Conservation (phyloP, 352 stramenopile genomes). For the Phytophthora nicotianae region DNA sequence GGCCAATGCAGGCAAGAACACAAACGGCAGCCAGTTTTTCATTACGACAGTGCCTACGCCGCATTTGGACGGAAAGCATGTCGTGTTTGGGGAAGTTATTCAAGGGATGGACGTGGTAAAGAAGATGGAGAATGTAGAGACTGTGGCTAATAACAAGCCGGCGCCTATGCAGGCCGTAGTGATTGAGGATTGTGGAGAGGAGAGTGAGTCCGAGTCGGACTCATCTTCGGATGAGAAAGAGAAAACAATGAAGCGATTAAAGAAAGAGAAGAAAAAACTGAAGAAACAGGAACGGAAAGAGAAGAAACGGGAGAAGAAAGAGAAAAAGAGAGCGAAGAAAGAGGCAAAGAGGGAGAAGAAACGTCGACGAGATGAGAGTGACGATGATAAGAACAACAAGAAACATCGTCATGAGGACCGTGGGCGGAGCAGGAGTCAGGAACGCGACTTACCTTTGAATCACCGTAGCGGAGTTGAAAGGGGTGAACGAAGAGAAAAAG, state of each 20-base stretch:
- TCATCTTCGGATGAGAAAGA: slow-evolving; percentile 3
- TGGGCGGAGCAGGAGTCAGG: slow-evolving; percentile 6
- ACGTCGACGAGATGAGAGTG: neutral
- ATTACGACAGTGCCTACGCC: slow-evolving; percentile 88
- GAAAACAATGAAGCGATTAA: slow-evolving; percentile 26
- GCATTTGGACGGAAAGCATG: slow-evolving; percentile 98
- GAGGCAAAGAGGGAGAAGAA: slow-evolving; percentile 16
- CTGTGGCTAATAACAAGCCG: slow-evolving; percentile 78
- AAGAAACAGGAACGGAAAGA: slow-evolving; percentile 15
- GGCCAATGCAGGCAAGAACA: slow-evolving; percentile 90
- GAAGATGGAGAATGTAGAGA: slow-evolving; percentile 93
- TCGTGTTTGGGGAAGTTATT: slow-evolving; percentile 99
- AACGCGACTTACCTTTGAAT: neutral
- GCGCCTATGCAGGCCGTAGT: slow-evolving; percentile 86
- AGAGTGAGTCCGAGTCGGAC: slow-evolving; percentile 15
- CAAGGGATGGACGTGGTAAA: slow-evolving; percentile 70
- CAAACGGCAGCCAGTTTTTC: slow-evolving; percentile 88
- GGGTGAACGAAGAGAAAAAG: neutral
- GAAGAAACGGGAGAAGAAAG: slow-evolving; percentile 40
- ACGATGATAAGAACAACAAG: slow-evolving; percentile 31
- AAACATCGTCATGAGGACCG: neutral
- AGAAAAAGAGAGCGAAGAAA: slow-evolving; percentile 31
- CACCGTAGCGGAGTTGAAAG: neutral
- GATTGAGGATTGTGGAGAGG: slow-evolving; percentile 95
- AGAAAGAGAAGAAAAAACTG: slow-evolving; percentile 34